These are phyloP conservation scores for Rhododendron henanense DNA, from an alignment of 148 eudicot species.

Conservation along the genomic window DNA sequence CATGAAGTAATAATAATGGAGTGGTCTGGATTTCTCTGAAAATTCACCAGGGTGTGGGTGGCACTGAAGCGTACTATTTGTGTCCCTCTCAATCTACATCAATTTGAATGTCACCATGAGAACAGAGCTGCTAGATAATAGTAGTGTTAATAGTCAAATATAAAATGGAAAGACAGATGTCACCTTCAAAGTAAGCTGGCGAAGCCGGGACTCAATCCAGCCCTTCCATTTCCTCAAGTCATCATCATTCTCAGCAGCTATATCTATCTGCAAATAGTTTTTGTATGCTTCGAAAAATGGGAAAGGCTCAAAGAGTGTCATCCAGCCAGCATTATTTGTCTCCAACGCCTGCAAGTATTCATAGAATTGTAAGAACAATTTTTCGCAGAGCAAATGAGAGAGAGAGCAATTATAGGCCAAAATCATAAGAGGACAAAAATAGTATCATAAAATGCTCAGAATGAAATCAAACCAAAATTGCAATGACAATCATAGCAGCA, in stretches of 20 bases:
- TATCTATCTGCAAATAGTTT: conserved; percentile 82
- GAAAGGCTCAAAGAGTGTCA: conserved; percentile 63
- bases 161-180: not conserved
- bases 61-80: conserved; percentile 75
- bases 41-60: conserved; percentile 93
- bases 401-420: not conserved
- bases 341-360: conserved; percentile 65
- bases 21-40: conserved; percentile 55
- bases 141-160: not conserved
- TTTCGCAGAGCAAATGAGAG: not conserved
- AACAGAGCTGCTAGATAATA: not conserved
- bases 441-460: not conserved
- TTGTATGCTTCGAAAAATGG: conserved; percentile 81
- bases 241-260: conserved; percentile 66
- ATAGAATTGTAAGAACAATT: not conserved
- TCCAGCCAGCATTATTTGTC: conserved; percentile 59
- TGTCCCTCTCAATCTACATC: conserved; percentile 80
- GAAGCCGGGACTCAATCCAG: conserved; percentile 91
- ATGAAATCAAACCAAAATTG: not conserved
- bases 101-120: not conserved
- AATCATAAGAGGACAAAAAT: not conserved
- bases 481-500: not conserved
- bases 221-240: conserved; percentile 86
- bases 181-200: conserved; percentile 81
- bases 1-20: conserved; percentile 77